phyloP scores from a whole-genome alignment of 2,329 filamentous ascomycete genomes.

The Talaromyces sp. region DNA sequence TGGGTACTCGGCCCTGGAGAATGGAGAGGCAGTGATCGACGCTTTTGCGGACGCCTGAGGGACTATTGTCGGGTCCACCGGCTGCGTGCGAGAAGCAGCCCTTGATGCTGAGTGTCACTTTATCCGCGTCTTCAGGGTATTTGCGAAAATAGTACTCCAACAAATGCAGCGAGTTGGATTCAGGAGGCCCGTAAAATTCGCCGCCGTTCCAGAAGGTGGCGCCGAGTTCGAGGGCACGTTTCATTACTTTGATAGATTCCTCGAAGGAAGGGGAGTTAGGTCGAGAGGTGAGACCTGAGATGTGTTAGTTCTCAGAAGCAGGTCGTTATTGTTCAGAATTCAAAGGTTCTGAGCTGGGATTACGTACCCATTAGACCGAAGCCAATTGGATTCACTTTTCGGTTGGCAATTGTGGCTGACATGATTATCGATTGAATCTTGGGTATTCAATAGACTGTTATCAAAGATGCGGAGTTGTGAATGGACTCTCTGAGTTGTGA shows the following conservation, averaged over 20 bases:
- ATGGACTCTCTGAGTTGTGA: not conserved
- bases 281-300: not conserved
- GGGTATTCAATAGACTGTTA: not conserved
- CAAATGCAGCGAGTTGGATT: constrained; percentile 59
- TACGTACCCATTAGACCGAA: constrained; percentile 55
- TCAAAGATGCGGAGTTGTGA: not conserved
- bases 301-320: not conserved
- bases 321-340: not conserved
- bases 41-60: constrained; percentile 53
- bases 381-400: constrained; percentile 49
- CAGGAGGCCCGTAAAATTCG: constrained; percentile 61
- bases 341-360: not conserved
- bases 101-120: constrained; percentile 62
- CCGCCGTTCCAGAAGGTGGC: constrained; percentile 60
- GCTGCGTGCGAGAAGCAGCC: constrained; percentile 44
- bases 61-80: constrained; percentile 49
- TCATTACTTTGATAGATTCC: constrained; percentile 45
- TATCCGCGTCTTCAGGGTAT: constrained; percentile 61
- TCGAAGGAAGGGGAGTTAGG: not conserved
- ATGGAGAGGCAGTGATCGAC: constrained; percentile 55
- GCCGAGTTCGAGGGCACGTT: constrained; percentile 48
- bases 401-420: not conserved
- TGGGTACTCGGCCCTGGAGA: constrained; percentile 47
- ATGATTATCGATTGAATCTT: not conserved
- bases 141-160: constrained; percentile 60